phyloP scores from a whole-genome alignment of 2,329 filamentous ascomycete species.

The Trichoderma aggressivum region DNA sequence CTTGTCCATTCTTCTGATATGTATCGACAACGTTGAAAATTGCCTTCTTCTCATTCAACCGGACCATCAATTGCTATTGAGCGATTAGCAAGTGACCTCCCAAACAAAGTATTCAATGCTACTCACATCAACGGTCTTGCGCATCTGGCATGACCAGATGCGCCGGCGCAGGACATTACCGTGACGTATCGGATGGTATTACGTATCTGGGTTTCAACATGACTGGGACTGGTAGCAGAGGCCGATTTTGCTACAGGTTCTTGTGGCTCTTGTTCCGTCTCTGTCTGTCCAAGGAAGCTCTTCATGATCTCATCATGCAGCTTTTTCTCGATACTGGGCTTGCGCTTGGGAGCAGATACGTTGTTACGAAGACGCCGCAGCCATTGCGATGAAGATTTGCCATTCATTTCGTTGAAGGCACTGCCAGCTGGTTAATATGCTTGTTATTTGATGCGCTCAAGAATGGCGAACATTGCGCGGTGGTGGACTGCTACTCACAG shows the following conservation, averaged over 20 bases:
- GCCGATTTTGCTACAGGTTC: neutral
- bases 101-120: neutral
- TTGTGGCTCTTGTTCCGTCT: neutral
- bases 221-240: too few species aligned
- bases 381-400: neutral
- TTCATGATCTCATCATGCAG: neutral
- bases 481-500: too few species aligned
- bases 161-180: too few species aligned
- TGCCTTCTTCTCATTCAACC: neutral
- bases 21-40: neutral
- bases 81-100: neutral
- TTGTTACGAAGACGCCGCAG: neutral
- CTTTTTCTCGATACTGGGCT: neutral
- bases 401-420: neutral
- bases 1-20: neutral
- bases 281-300: neutral
- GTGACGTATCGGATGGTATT: too few species aligned
- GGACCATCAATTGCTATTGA: neutral
- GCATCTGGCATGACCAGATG: neutral
- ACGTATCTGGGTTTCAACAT: neutral
- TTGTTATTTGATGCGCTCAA: neutral
- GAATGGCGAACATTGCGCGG: neutral
- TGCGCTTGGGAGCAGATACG: neutral
- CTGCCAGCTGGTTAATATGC: neutral
- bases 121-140: neutral